phyloP scores from a whole-genome alignment of 2,329 filamentous ascomycete genomes.

The Ceratocystis alfenasii region DNA sequence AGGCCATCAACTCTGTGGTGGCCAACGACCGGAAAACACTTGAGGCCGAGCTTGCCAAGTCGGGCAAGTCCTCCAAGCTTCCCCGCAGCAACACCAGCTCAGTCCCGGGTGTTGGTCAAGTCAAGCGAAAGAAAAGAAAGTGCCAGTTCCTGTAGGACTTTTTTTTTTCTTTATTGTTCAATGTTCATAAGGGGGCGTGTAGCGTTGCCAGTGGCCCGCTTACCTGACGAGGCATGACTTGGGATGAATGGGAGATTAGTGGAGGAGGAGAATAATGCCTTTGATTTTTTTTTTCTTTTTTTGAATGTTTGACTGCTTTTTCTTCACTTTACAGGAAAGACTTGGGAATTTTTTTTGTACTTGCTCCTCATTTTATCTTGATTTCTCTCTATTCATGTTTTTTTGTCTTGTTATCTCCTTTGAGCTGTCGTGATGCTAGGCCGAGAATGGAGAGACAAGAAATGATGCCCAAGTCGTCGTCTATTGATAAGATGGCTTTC shows the following conservation, averaged over 20 bases:
- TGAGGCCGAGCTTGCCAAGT: slow-evolving; percentile 37
- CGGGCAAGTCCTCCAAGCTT: slow-evolving; percentile 29
- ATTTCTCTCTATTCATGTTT: slow-evolving; percentile 21
- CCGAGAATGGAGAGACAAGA: neutral
- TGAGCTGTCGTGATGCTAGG: slow-evolving; percentile 5
- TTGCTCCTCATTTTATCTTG: slow-evolving; percentile 26
- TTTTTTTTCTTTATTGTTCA: slow-evolving; percentile 9
- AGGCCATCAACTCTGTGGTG: slow-evolving; percentile 80
- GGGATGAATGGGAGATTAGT: neutral
- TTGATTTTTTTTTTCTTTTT: slow-evolving; percentile 27
- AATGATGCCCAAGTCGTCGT: neutral
- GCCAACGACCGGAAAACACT: slow-evolving; percentile 60
- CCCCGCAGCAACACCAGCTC: slow-evolving; percentile 32
- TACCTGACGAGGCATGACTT: slow-evolving; percentile 13
- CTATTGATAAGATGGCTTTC: neutral
- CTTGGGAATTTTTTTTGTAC: slow-evolving; percentile 25
- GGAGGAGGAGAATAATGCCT: slow-evolving; percentile 10
- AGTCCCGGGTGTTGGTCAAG: slow-evolving; percentile 29
- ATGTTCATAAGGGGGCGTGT: slow-evolving; percentile 8
- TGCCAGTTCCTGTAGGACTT: slow-evolving; percentile 61
- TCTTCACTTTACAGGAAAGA: slow-evolving; percentile 13
- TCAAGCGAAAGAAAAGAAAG: slow-evolving; percentile 73
- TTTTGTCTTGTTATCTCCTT: slow-evolving; percentile 19
- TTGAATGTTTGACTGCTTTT: slow-evolving; percentile 16
- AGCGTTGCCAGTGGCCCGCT: slow-evolving; percentile 3